Percentiles rank a stretch among this genome's conserved stretches.
These are phyloP conservation scores for Yamadazyma endophytica DNA, from an alignment of 805 yeast species.

Conservation along the genomic window DNA sequence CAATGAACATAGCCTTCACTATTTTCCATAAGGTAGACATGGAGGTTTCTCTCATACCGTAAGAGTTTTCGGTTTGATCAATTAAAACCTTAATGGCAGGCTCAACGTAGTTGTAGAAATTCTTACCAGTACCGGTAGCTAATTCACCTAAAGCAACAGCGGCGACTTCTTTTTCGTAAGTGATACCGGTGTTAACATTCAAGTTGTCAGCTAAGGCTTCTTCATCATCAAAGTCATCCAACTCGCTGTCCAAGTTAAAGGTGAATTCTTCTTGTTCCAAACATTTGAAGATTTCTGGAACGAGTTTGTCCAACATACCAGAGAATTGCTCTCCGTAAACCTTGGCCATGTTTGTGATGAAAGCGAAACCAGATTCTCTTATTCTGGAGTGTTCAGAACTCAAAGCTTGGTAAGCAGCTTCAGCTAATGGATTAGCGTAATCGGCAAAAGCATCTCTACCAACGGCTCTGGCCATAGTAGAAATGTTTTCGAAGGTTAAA, in stretches of 20 bases:
- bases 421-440: conserved; percentile 82
- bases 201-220: conserved; percentile 68
- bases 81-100: conserved; percentile 57
- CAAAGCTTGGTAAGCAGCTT: conserved; percentile 79
- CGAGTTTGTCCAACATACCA: conserved; percentile 73
- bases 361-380: conserved; percentile 92
- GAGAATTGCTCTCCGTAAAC: conserved; percentile 90
- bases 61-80: conserved; percentile 78
- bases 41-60: conserved; percentile 88
- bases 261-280: conserved; percentile 84
- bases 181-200: conserved; percentile 89
- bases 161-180: conserved; percentile 95
- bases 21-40: conserved; percentile 79
- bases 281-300: conserved; percentile 81
- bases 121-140: conserved; percentile 80
- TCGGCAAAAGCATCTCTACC: conserved; percentile 85
- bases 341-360: conserved; percentile 89
- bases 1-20: conserved; percentile 61
- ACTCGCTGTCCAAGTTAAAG: conserved; percentile 48
- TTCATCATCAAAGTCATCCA: conserved; percentile 48
- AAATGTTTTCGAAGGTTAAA: conserved; percentile 85
- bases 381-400: conserved; percentile 76
- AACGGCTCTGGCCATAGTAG: conserved; percentile 95
- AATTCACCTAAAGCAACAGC: conserved; percentile 84
- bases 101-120: conserved; percentile 75